These are phyloP conservation scores for Lactarius hengduanensis DNA, from an alignment of 768 basidiomycete species.

Conservation along the genomic window DNA sequence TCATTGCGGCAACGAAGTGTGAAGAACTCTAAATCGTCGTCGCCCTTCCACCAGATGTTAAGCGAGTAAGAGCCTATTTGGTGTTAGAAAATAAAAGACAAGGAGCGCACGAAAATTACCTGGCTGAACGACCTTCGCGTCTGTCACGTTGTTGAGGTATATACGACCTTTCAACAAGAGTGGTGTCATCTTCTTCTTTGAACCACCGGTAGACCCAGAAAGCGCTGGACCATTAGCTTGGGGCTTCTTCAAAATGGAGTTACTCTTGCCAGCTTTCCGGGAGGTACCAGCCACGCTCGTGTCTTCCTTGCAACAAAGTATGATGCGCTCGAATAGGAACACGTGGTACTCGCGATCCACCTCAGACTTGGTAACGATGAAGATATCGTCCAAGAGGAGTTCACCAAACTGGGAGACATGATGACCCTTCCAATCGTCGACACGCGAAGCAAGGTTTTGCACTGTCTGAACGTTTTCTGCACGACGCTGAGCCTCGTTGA, in stretches of 20 bases:
- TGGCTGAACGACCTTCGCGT: slow-evolving; percentile 53
- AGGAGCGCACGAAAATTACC: slow-evolving; percentile 46
- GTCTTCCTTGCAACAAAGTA: slow-evolving; percentile 97
- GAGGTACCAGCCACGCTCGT: slow-evolving; percentile 49
- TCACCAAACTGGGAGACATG: slow-evolving; percentile 92
- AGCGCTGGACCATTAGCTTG: slow-evolving; percentile 46
- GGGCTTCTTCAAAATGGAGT: slow-evolving; percentile 88
- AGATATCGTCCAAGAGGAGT: slow-evolving; percentile 91
- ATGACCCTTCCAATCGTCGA: slow-evolving; percentile 99
- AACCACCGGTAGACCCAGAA: slow-evolving; percentile 53
- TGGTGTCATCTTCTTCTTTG: slow-evolving; percentile 73
- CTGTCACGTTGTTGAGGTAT: slow-evolving; percentile 93
- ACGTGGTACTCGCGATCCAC: slow-evolving; percentile 98
- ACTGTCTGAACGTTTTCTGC: slow-evolving; percentile 92
- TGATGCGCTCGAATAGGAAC: slow-evolving; percentile 98
- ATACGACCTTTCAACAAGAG: slow-evolving; percentile 94
- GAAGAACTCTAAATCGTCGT: slow-evolving; percentile 91
- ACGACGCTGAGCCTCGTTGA: slow-evolving; percentile 92
- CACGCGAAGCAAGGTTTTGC: slow-evolving; percentile 76
- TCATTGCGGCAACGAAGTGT: slow-evolving; percentile 90
- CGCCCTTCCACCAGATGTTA: slow-evolving; percentile 92
- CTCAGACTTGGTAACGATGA: slow-evolving; percentile 93
- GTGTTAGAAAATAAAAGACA: slow-evolving; percentile 8
- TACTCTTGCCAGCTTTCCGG: slow-evolving; percentile 77
- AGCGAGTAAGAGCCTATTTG: slow-evolving; percentile 65